These are phyloP conservation scores for Microsporum canis DNA, from an alignment of 2,329 filamentous ascomycete genomes.

Conservation along the genomic window DNA sequence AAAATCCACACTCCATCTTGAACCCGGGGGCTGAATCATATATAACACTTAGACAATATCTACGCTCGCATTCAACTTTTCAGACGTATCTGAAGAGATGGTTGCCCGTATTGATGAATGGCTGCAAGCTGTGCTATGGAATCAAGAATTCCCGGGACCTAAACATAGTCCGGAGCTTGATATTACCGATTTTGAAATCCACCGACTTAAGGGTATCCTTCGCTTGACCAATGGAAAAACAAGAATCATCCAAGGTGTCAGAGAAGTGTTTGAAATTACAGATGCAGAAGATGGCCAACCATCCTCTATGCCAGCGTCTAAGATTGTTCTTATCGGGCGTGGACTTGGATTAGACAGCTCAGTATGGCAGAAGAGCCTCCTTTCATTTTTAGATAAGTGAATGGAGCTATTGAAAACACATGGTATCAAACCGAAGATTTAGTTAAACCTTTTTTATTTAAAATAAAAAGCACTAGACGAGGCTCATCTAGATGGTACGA, in stretches of 20 bases:
- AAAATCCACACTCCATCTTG: background rate
- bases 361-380: conserved; percentile 28
- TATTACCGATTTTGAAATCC: conserved; percentile 57
- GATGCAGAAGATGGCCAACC: conserved; percentile 39
- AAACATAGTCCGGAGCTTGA: conserved; percentile 1
- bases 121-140: conserved; percentile 78
- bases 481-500: background rate
- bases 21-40: background rate
- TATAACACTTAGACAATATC: conserved; percentile 56
- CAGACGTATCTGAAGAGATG: conserved; percentile 46
- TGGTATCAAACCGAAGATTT: background rate
- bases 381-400: background rate
- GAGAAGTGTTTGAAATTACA: conserved; percentile 86
- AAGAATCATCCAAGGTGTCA: conserved; percentile 76
- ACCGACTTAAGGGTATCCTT: conserved; percentile 75
- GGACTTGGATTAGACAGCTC: conserved; percentile 27
- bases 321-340: conserved; percentile 39
- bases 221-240: conserved; percentile 49
- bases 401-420: background rate
- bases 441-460: background rate
- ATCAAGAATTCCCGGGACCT: conserved; percentile 32
- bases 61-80: conserved; percentile 62
- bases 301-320: conserved; percentile 23
- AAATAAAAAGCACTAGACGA: background rate
- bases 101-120: conserved; percentile 62